phyloP scores from a whole-genome alignment of 1,139 yeast genomes.

The Suhomyces yuchorum region DNA sequence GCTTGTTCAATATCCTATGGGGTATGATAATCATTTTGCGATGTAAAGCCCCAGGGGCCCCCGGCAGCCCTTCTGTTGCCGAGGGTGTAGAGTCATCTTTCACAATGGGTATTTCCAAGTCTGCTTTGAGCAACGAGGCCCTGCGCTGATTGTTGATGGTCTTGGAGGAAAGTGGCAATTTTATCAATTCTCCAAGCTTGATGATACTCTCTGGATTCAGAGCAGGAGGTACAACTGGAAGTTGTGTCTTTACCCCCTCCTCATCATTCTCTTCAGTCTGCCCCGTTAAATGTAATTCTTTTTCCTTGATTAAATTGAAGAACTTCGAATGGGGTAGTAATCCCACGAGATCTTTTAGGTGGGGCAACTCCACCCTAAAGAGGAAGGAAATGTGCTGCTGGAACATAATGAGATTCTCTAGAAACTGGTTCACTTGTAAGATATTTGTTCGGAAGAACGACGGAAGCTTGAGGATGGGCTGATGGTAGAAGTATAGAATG shows the following conservation, averaged over 20 bases:
- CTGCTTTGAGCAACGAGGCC: conserved; percentile 14
- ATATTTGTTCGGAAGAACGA: conserved; percentile 35
- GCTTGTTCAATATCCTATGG: conserved; percentile 45
- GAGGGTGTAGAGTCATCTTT: conserved; percentile 5
- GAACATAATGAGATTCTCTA: conserved; percentile 42
- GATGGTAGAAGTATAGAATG: conserved; percentile 26
- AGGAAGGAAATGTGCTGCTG: conserved; percentile 33
- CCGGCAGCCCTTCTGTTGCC: background rate
- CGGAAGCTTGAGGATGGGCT: conserved; percentile 33
- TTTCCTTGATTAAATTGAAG: conserved; percentile 38
- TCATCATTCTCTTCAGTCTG: conserved; percentile 21
- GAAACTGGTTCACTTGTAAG: conserved; percentile 38
- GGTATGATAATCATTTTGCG: conserved; percentile 41
- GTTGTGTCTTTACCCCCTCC: conserved; percentile 13
- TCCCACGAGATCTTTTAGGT: conserved; percentile 30
- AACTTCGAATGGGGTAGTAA: conserved; percentile 40
- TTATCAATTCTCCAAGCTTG: conserved; percentile 39
- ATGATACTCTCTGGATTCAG: conserved; percentile 31
- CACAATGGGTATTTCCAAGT: conserved; percentile 6
- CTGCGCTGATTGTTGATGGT: conserved; percentile 44
- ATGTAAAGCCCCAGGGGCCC: background rate
- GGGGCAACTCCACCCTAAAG: conserved; percentile 36
- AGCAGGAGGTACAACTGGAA: conserved; percentile 2
- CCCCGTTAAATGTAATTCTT: conserved; percentile 33
- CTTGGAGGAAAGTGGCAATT: conserved; percentile 45